Conservation (phyloP, 2,329 filamentous ascomycete species). For the Nigrospora osmanthi region DNA sequence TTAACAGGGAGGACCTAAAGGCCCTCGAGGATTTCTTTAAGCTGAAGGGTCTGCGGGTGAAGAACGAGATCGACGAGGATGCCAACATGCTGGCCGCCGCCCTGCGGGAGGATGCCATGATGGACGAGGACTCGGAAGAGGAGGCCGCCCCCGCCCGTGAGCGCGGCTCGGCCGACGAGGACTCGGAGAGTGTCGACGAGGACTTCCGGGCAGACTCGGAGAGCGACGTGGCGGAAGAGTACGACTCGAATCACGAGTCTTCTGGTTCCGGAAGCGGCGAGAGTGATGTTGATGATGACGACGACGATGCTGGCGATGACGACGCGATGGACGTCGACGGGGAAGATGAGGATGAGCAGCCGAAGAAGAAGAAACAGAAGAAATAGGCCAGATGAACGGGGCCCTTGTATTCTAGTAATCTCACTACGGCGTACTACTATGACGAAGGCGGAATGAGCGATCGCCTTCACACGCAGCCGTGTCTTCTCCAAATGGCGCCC, state of each 20-base stretch:
- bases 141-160: slow-evolving; percentile 64
- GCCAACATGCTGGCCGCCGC: slow-evolving; percentile 73
- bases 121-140: slow-evolving; percentile 66
- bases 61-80: slow-evolving; percentile 98
- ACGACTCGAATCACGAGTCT: slow-evolving; percentile 84
- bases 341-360: slow-evolving; percentile 26
- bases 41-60: slow-evolving; percentile 86
- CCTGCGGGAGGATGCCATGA: slow-evolving; percentile 72
- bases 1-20: slow-evolving; percentile 95
- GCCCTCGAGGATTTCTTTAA: slow-evolving; percentile 97
- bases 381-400: not conserved
- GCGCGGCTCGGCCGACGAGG: slow-evolving; percentile 89
- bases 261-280: slow-evolving; percentile 64
- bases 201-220: slow-evolving; percentile 92
- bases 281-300: slow-evolving; percentile 46
- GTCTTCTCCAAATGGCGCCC: too few species aligned
- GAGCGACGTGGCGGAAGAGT: slow-evolving; percentile 94
- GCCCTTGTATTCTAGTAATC: too few species aligned
- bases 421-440: too few species aligned
- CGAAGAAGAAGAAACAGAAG: slow-evolving; percentile 23
- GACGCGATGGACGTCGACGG: slow-evolving; percentile 30
- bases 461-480: too few species aligned
- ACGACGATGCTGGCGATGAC: slow-evolving; percentile 42
- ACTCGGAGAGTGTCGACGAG: slow-evolving; percentile 90
- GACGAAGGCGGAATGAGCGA: too few species aligned